Base-by-base conservation (phyloP, 441 rosid genomes). In the Erodium moschatum region DNA sequence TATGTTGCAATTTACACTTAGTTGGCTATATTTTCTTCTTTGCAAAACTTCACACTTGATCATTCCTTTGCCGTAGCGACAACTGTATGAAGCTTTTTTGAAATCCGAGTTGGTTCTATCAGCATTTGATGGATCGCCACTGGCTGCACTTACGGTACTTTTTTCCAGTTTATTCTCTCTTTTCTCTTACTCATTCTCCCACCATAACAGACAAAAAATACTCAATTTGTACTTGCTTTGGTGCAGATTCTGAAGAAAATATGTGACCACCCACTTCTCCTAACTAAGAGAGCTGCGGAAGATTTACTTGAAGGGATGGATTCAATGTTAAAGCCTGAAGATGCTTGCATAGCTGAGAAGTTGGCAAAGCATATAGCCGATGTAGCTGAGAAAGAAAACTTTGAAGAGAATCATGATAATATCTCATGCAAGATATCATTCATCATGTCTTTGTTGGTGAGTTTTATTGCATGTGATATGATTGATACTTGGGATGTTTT, bases 201-300 rank as follows among this genome's bases (percentile, higher is more conserved):
- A 56, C 62, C 62, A 56, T 9, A 18, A 56, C 62, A 56, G 24
- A 29, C 2, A 29, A 29, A n/a, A 63, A 63, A 46, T 70, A 20
- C 67, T 19, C 33, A 6, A 64, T 4, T 21, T 21, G 29, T 11
- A 3, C 63, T 68, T 74, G 62, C 68, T 72, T 72, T 35, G 40
- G 40, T 5, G 40, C 89, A 93, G 98, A 94, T 94, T 77, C 80
- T 94, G 76, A 94, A 94, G 81, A 94, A 94, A 86, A 94, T 94
- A 78, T 94, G 97, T 75, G 98, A 94, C 75, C 98, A 94, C 71
- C 97, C 97, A 2, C 95, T 94, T 78, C 87, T 94, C 68, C 85
- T 94, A 80, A 94, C 98, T 73, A 89, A 91, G 84, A 88, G 90
- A 78, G 98, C 98, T 70, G 98, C 98, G 69, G 97, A 93, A 80